Percentiles rank a stretch among this genome's conserved stretches.
Conservation (phyloP, 441 rosid genomes). For the Pelargonium fulgidum region DNA sequence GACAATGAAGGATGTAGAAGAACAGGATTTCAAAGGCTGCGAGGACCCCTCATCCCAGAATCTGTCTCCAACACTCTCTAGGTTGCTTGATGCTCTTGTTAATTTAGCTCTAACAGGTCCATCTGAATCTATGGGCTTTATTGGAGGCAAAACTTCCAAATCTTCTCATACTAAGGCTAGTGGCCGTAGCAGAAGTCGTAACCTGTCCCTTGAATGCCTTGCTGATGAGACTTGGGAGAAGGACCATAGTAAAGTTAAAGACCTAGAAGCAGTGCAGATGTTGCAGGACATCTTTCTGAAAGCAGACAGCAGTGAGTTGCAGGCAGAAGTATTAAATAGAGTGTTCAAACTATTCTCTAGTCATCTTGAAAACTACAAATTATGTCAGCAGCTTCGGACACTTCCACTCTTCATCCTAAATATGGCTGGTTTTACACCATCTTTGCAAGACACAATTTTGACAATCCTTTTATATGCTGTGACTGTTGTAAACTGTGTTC, state of each 20-base stretch:
- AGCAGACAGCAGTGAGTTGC: conserved; percentile 76
- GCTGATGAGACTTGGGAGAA: conserved; percentile 76
- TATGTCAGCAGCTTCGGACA: conserved; percentile 91
- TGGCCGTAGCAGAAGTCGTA: conserved; percentile 56
- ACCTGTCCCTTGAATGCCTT: conserved; percentile 47
- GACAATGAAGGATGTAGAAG: conserved; percentile 27
- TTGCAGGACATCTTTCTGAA: conserved; percentile 96
- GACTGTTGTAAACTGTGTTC: conserved; percentile 97
- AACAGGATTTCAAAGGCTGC: conserved; percentile 26
- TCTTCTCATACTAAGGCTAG: conserved; percentile 46
- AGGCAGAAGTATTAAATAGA: conserved; percentile 96
- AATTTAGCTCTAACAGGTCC: conserved; percentile 94
- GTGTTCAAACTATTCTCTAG: conserved; percentile 99
- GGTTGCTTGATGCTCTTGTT: conserved; percentile 99
- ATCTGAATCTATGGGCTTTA: conserved; percentile 38
- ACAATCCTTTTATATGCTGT: conserved; percentile 99
- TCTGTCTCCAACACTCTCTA: conserved; percentile 77
- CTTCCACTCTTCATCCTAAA: conserved; percentile 95
- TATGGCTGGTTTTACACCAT: conserved; percentile 91
- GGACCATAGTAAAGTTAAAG: conserved; percentile 81
- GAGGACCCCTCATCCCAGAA: conserved; percentile 45
- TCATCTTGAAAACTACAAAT: conserved; percentile 86
- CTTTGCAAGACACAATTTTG: conserved; percentile 90
- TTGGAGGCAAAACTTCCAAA: conserved; percentile 50
- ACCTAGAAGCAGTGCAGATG: conserved; percentile 99